Conservation (phyloP, 2,329 filamentous ascomycete species). For the Acephala macrosclerotiorum region DNA sequence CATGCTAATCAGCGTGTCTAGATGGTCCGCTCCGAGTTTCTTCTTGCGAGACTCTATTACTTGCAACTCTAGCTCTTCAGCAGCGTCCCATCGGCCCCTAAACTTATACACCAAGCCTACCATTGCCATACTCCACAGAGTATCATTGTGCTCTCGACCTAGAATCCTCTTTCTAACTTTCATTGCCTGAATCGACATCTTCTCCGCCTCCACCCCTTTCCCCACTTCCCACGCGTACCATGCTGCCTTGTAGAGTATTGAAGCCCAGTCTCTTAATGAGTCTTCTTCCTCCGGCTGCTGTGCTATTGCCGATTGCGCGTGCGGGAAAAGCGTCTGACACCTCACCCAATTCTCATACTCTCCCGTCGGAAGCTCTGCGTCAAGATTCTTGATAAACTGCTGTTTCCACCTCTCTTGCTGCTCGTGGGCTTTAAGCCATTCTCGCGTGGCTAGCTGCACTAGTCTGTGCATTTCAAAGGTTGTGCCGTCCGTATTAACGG, state of each 20-base stretch:
- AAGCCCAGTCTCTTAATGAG: slow-evolving; percentile 4
- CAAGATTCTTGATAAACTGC: slow-evolving; percentile 1
- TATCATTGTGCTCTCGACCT: slow-evolving; percentile 3
- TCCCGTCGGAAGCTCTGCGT: slow-evolving; percentile 2
- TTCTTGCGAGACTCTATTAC: slow-evolving; percentile 5
- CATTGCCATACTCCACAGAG: slow-evolving; percentile 5
- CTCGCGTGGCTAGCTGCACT: slow-evolving; percentile 5
- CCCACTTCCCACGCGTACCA: slow-evolving; percentile 4
- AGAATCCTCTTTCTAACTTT: slow-evolving; percentile 12
- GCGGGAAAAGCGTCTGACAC: slow-evolving; percentile 10
- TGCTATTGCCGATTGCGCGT: slow-evolving; percentile 10
- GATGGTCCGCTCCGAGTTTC: slow-evolving; percentile 12
- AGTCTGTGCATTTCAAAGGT: slow-evolving; percentile 9
- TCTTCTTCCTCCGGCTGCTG: slow-evolving; percentile 7
- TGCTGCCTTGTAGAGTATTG: slow-evolving; percentile 10
- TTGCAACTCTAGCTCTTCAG: no score
- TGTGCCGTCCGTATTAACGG: background rate
- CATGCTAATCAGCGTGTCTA: slow-evolving; percentile 9
- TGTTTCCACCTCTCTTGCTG: slow-evolving; percentile 1
- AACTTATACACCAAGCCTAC: slow-evolving; percentile 3
- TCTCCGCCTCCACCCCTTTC: slow-evolving; percentile 7
- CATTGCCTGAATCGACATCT: slow-evolving; percentile 9
- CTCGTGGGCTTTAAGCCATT: background rate
- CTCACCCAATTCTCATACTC: slow-evolving; percentile 10
- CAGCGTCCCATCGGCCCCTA: slow-evolving; percentile 1